Conservation (phyloP, 345 rosid genomes). For the Corymbia maculata region DNA sequence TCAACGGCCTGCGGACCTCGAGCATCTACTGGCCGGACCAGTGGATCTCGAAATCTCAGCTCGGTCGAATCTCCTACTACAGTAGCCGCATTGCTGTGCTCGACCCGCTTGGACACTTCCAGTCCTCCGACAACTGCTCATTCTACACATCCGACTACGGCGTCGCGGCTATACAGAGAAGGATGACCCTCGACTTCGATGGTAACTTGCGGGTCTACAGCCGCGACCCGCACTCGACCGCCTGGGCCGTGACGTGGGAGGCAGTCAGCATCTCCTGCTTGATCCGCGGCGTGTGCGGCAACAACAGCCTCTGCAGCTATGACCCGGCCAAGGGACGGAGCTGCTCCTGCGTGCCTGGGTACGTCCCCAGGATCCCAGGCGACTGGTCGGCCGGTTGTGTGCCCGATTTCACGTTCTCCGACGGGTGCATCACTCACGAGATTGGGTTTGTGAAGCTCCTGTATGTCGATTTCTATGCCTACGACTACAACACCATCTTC, state of each 20-base stretch:
- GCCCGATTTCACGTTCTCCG: not conserved
- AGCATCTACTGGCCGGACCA: constrained; percentile 14
- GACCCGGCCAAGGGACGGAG: not conserved
- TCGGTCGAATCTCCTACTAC: constrained; percentile 5
- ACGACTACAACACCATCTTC: not conserved
- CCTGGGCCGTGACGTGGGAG: constrained; percentile 25
- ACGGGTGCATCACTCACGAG: not conserved
- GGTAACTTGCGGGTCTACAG: constrained; percentile 29
- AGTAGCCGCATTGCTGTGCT: constrained; percentile 10
- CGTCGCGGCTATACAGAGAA: not conserved
- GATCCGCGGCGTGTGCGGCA: constrained; percentile 22
- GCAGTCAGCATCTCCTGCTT: not conserved
- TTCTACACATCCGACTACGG: constrained; percentile 15
- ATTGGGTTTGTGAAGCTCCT: constrained; percentile 1
- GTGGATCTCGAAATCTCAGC: not conserved
- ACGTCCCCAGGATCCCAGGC: not conserved
- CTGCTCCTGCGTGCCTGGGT: constrained; percentile 23
- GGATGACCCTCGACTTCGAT: constrained; percentile 24
- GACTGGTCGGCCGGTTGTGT: constrained; percentile 23
- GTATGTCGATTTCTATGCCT: constrained; percentile 10
- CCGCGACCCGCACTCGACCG: not conserved
- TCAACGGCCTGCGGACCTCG: not conserved
- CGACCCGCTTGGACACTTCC: constrained; percentile 10
- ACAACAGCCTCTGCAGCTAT: constrained; percentile 15
- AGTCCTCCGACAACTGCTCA: constrained; percentile 6